Conservation (phyloP, 176 grass and related monocot species). For the Bothriochloa decipiens region DNA sequence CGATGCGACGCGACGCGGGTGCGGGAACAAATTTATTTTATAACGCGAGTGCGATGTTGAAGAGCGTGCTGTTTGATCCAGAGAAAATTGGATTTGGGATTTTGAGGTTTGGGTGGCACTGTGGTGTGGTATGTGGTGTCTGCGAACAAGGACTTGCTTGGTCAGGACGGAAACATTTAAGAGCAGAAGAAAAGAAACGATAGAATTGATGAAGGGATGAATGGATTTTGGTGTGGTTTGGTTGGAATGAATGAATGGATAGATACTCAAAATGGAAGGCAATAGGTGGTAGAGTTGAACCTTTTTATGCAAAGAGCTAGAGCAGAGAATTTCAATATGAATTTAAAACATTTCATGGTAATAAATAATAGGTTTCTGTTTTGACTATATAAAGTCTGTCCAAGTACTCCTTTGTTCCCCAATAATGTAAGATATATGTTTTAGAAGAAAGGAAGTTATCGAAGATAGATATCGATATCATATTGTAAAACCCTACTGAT, state of each 20-base stretch:
- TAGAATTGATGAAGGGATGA: background rate
- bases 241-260: background rate
- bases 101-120: background rate
- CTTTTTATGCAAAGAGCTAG: no score
- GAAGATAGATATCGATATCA: no score
- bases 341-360: no score
- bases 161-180: background rate
- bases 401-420: no score
- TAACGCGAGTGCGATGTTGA: background rate
- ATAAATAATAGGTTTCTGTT: no score
- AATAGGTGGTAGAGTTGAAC: background rate
- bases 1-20: background rate
- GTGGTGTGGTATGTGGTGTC: background rate
- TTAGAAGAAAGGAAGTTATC: no score
- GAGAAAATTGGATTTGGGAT: background rate
- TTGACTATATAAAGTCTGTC: no score
- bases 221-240: slow-evolving; percentile 21
- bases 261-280: background rate
- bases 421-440: no score
- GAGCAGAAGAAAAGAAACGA: background rate
- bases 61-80: background rate
- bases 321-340: no score
- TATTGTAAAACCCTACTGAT: no score
- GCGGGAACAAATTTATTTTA: background rate
- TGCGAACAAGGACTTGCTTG: no score